phyloP scores from a whole-genome alignment of 192 early-diverging fungal species.

The Coemansia asiatica region DNA sequence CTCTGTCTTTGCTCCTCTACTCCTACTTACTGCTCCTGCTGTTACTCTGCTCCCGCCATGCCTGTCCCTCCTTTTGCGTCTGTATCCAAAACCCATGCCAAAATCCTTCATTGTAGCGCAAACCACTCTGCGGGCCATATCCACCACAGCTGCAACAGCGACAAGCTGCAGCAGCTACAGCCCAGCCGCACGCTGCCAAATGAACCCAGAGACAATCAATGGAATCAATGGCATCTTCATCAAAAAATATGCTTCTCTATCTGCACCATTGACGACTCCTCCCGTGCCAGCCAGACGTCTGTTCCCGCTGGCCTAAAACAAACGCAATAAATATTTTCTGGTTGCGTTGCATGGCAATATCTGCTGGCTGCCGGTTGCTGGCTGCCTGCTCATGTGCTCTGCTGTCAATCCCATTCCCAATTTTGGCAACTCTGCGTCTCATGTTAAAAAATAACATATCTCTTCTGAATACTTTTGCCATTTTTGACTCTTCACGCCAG shows the following conservation, averaged over 20 bases:
- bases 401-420: not conserved
- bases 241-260: not conserved
- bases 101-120: not conserved
- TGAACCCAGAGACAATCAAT: not conserved
- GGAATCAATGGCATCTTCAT: not conserved
- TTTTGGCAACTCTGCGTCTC: not conserved
- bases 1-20: not conserved
- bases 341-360: not conserved
- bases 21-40: too few relatives aligned
- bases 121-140: not conserved
- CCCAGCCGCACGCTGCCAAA: slow-evolving; percentile 1
- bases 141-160: not conserved
- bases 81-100: not conserved
- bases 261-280: not conserved
- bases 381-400: not conserved
- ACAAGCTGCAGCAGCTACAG: not conserved
- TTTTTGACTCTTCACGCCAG: not conserved
- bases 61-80: not conserved
- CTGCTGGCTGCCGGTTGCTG: not conserved
- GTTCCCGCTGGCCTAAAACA: not conserved
- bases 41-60: too few relatives aligned
- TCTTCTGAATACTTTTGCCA: not conserved
- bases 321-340: not conserved
- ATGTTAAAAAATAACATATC: not conserved
- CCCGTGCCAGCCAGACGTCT: not conserved